Conservation (phyloP, 2,329 filamentous ascomycete species). For the Diaporthe sp. region DNA sequence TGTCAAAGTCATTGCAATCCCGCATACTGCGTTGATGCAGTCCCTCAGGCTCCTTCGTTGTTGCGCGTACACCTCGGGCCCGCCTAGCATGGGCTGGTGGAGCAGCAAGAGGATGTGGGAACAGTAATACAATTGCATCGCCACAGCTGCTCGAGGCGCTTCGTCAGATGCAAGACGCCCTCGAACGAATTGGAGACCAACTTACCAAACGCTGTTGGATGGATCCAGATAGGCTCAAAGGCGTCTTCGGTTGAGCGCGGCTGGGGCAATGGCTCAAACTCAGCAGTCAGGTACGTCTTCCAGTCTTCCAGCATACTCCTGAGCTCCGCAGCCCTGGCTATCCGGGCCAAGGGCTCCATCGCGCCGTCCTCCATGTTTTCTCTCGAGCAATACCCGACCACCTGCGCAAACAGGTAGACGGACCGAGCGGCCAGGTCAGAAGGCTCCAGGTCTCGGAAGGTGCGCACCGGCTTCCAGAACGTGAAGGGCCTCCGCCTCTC, state of each 20-base stretch:
- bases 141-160: background rate
- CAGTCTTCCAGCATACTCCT: background rate
- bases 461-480: constrained; percentile 55
- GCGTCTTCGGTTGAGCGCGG: background rate
- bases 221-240: background rate
- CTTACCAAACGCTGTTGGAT: background rate
- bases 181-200: background rate
- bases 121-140: background rate
- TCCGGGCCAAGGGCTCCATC: background rate
- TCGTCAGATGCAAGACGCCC: background rate
- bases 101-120: background rate
- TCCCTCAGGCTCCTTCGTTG: background rate
- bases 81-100: background rate
- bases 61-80: background rate
- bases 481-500: constrained; percentile 48
- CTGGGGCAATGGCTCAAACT: background rate
- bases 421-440: constrained; percentile 65
- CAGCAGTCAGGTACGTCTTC: background rate
- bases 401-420: constrained; percentile 65
- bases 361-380: background rate
- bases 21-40: background rate
- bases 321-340: background rate
- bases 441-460: constrained; percentile 58
- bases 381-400: constrained; percentile 50
- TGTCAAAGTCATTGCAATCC: background rate